Base-by-base conservation (phyloP, 805 yeast species). In the Cyberlindnera americana region DNA sequence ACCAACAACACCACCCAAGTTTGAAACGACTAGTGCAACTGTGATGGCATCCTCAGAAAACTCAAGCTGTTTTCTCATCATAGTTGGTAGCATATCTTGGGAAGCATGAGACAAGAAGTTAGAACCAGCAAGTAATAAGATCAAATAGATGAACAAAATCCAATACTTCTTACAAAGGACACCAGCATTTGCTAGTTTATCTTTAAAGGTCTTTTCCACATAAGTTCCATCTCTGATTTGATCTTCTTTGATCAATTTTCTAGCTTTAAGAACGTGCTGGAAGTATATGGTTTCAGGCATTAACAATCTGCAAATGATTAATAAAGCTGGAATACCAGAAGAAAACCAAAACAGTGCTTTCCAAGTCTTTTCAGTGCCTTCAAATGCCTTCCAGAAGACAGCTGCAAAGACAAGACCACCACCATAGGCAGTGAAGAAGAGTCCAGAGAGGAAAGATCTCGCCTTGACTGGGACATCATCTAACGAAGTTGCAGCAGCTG, bases 21-120 rank as follows among this genome's bases (percentile, higher is more conserved):
- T 81, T 10, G 81, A 77, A 11, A 81, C 77, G 14, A 72, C 73
- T 60, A 77, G 74, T 30, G 79, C 75, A 19, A 80, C 80, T 0
- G 88, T 80, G 25, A 71, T 61, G 21, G 70, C 65, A 53, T 81
- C 63, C 12, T 55, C 50, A 17, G 74, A 60, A 44, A 67, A 69
- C n/a, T 55, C 63, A 21, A 76, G 63, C 56, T 82, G 87, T 23
- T 66, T 67, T 29, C 70, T 66, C 35, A 83, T 61, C 65, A 78
- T 65, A 2, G 88, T 79, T 31, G 87, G 85, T 56, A 71, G 79
- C 59, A 83, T 66, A 61, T 83, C 91, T 60, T 83, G 89, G 8
- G 87, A 75, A 2, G 87, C 86, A 50, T 83, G 91, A 4, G 85
- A 73, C 66, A 75, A 69, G 62, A 79, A 83, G 62, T 82, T 82